Evolutionary conservation across 371 early-diverging fungal species (phyloP).

Genomic region (Nematocida sp.): DNA sequence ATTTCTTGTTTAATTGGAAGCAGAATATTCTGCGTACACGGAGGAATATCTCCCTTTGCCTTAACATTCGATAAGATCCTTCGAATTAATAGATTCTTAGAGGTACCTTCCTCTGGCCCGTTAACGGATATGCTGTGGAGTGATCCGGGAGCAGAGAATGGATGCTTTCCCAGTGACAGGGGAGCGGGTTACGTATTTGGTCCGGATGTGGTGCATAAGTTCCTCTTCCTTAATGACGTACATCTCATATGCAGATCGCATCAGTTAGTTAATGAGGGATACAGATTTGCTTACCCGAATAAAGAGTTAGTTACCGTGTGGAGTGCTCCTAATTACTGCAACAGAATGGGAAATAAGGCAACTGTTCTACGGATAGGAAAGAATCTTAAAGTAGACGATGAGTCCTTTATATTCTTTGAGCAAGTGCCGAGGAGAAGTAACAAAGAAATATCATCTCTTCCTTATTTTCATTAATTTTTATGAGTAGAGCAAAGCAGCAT

Average conservation of each 20-base stretch:
- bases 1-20: conserved; percentile 63
- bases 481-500: background rate
- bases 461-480: conserved; percentile 49
- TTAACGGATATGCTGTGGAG: conserved; percentile 66
- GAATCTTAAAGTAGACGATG: conserved; percentile 50
- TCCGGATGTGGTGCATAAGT: conserved; percentile 61
- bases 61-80: conserved; percentile 60
- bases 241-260: conserved; percentile 65
- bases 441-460: conserved; percentile 40
- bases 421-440: conserved; percentile 14
- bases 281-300: conserved; percentile 63
- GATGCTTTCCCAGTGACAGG: conserved; percentile 60
- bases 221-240: conserved; percentile 63
- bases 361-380: conserved; percentile 58
- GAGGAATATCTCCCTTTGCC: conserved; percentile 66
- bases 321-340: conserved; percentile 68
- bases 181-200: conserved; percentile 65
- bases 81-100: conserved; percentile 58
- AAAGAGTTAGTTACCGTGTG: conserved; percentile 65
- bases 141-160: conserved; percentile 60
- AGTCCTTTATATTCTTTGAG: conserved; percentile 58
- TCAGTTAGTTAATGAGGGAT: conserved; percentile 66
- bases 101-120: conserved; percentile 39
- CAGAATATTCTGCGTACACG: conserved; percentile 66
- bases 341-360: conserved; percentile 65